These are phyloP conservation scores for Paramecium primaurelia DNA, from an alignment of 73 alveolate genomes.

Conservation along the genomic window DNA sequence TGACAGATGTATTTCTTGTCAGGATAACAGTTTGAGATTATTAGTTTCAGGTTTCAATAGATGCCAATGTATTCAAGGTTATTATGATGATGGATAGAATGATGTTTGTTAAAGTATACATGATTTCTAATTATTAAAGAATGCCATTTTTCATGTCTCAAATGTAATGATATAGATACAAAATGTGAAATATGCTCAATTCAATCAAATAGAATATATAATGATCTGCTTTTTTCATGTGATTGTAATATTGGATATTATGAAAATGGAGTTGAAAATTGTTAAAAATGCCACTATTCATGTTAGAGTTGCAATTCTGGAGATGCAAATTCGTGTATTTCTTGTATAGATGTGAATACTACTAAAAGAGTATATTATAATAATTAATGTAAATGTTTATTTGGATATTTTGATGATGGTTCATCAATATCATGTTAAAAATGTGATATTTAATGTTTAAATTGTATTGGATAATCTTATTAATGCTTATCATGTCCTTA, in stretches of 20 bases:
- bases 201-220: background rate
- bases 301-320: background rate
- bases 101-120: background rate
- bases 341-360: background rate
- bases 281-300: background rate
- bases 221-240: background rate
- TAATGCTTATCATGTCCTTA: background rate
- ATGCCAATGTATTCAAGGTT: background rate
- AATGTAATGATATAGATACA: background rate
- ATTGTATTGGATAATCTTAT: background rate
- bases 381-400: background rate
- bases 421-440: background rate
- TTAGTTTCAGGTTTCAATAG: background rate
- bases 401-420: background rate
- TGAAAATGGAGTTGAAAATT: background rate
- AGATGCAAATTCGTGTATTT: background rate
- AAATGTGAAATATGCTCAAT: background rate
- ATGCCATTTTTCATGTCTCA: background rate
- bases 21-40: background rate
- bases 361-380: background rate
- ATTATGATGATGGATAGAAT: background rate
- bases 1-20: background rate
- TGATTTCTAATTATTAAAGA: background rate
- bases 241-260: background rate
- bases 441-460: background rate